Percentiles rank a stretch among this genome's conserved stretches.
Evolutionary conservation across 495 filamentous ascomycete species (phyloP).

Genomic region (Alectoria sarmentosa): DNA sequence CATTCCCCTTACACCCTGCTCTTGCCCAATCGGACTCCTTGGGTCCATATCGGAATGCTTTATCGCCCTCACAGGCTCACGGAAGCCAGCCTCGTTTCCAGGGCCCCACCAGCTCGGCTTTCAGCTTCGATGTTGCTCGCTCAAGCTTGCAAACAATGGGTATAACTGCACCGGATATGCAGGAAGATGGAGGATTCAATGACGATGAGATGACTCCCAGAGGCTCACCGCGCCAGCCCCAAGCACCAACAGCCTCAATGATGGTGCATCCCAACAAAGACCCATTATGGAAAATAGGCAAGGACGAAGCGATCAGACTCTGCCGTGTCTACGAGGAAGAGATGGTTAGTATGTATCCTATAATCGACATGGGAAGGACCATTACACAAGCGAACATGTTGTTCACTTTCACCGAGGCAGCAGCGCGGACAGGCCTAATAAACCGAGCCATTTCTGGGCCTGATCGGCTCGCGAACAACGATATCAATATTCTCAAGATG

Average conservation of each 20-base stretch:
- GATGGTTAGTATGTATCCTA: conserved; percentile 81
- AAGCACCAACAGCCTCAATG: conserved; percentile 32
- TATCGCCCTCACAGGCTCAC: conserved; percentile 26
- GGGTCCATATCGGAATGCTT: conserved; percentile 19
- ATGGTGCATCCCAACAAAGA: conserved; percentile 47
- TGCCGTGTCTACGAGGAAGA: conserved; percentile 75
- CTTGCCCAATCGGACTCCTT: conserved; percentile 18
- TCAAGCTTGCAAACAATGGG: conserved; percentile 87
- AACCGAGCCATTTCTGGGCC: conserved; percentile 46
- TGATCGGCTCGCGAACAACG: conserved; percentile 60
- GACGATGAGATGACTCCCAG: conserved; percentile 47
- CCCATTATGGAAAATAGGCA: conserved; percentile 69
- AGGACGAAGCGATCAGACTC: conserved; percentile 66
- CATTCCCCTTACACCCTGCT: conserved; percentile 29
- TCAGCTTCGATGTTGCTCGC: conserved; percentile 80
- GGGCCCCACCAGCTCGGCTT: conserved; percentile 79
- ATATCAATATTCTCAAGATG: conserved; percentile 67
- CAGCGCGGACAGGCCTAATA: conserved; percentile 49
- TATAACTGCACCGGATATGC: conserved; percentile 47
- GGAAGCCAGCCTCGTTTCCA: conserved; percentile 60
- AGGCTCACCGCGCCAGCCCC: conserved; percentile 45
- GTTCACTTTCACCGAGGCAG: conserved; percentile 65
- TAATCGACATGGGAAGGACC: conserved; percentile 62
- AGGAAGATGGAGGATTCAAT: conserved; percentile 49
- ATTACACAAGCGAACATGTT: conserved; percentile 57